phyloP scores from a whole-genome alignment of 805 yeast genomes.

The Ogataea salicorniae region DNA sequence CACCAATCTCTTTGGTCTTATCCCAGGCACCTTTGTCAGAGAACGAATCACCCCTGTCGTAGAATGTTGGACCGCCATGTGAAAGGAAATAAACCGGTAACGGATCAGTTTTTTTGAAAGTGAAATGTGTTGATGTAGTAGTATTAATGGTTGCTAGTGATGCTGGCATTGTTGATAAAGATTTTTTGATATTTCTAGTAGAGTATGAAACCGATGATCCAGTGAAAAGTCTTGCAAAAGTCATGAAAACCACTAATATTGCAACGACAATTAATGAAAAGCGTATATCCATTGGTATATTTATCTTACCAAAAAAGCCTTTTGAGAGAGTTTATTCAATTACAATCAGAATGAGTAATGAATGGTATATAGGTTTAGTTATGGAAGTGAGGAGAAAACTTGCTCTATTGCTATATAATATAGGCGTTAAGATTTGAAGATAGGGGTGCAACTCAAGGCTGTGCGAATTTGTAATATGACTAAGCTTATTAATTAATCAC shows the following conservation, averaged over 20 bases:
- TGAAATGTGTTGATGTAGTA: not conserved
- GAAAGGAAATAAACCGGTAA: slow-evolving; percentile 62
- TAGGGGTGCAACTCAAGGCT: not conserved
- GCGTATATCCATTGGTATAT: slow-evolving; percentile 4
- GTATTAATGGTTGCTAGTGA: not conserved
- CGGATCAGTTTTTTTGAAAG: slow-evolving; percentile 15
- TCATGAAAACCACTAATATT: slow-evolving; percentile 8
- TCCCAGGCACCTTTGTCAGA: slow-evolving; percentile 58
- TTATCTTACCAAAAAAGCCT: no score
- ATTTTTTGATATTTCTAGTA: not conserved
- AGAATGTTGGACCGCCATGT: slow-evolving; percentile 84
- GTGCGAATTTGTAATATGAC: not conserved
- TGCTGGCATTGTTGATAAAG: not conserved
- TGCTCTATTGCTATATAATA: no score
- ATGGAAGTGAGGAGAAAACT: no score
- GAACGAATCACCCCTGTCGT: slow-evolving; percentile 45
- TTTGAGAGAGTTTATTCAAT: no score
- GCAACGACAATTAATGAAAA: slow-evolving; percentile 3
- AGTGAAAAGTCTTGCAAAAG: slow-evolving; percentile 2
- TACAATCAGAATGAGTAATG: no score
- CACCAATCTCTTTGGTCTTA: slow-evolving; percentile 45
- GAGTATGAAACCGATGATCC: not conserved
- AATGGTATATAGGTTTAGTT: no score
- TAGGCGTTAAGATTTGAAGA: no score
- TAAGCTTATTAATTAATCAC: not conserved